Conservation (phyloP, 106 monocot genomes). For the Acorus calamus region DNA sequence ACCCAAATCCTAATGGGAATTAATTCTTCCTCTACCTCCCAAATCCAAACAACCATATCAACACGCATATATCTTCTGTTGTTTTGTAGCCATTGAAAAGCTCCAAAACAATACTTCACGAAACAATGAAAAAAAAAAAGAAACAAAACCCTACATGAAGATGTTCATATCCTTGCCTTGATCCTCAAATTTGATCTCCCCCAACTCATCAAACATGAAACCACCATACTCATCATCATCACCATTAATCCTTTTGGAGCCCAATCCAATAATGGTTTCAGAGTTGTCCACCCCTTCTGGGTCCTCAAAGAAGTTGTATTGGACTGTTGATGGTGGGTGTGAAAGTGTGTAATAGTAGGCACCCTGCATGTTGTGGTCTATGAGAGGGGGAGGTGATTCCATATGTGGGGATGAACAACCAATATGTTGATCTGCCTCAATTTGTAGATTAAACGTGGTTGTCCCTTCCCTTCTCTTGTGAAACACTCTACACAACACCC, state of each 20-base stretch:
- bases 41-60: too few relatives aligned
- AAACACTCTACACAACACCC: constrained; percentile 17
- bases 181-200: neutral
- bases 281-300: constrained; percentile 14
- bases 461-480: constrained; percentile 2
- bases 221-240: neutral
- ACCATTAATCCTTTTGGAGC: too few relatives aligned
- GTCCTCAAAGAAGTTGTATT: constrained; percentile 20
- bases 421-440: constrained; percentile 8
- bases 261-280: neutral
- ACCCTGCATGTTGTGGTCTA: neutral
- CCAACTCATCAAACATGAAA: constrained; percentile 13
- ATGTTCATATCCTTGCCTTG: neutral
- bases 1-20: too few relatives aligned
- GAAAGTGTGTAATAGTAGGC: constrained; percentile 3
- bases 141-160: neutral
- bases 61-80: too few relatives aligned
- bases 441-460: neutral
- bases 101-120: too few relatives aligned
- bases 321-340: constrained; percentile 1
- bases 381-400: neutral
- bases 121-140: too few relatives aligned
- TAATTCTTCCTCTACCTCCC: too few relatives aligned
- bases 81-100: too few relatives aligned
- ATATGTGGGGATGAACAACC: constrained; percentile 5